Evolutionary conservation across 2,329 filamentous ascomycete genomes (phyloP).

Genomic region (Calonectria pauciramosa): DNA sequence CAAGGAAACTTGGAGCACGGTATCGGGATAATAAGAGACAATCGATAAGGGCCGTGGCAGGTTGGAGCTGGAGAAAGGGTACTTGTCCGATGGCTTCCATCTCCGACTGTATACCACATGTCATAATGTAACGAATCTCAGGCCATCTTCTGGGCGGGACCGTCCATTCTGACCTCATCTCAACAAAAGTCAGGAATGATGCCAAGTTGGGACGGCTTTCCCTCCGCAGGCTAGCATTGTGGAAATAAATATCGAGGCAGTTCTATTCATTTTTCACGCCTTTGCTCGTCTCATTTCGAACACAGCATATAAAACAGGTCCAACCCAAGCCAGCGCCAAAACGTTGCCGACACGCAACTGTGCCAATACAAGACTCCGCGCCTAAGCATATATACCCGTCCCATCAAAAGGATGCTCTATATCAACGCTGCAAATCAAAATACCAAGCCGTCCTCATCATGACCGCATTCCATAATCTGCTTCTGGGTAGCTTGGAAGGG

Average conservation of each 20-base stretch:
- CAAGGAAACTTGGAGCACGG: background rate
- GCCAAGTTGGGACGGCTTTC: conserved; percentile 24
- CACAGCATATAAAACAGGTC: background rate
- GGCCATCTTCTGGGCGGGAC: background rate
- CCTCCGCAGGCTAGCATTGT: conserved; percentile 19
- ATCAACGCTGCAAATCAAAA: background rate
- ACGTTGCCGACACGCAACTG: background rate
- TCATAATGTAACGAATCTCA: conserved; percentile 1
- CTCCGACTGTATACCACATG: background rate
- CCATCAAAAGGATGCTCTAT: background rate
- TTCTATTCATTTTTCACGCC: conserved; percentile 22
- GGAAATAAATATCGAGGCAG: conserved; percentile 10
- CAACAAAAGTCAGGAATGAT: background rate
- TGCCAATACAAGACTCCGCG: background rate
- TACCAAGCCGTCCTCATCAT: conserved; percentile 11
- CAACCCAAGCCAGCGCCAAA: background rate
- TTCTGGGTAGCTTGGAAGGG: conserved; percentile 42
- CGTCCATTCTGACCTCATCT: background rate
- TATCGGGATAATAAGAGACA: background rate
- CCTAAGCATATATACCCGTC: background rate
- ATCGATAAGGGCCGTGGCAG: background rate
- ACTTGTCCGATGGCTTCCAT: conserved; percentile 16
- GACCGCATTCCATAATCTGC: conserved; percentile 39
- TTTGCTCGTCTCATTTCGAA: conserved; percentile 8
- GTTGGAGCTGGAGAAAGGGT: background rate